phyloP scores from a whole-genome alignment of 2,329 filamentous ascomycete species.

The Akanthomyces uredinophilus region DNA sequence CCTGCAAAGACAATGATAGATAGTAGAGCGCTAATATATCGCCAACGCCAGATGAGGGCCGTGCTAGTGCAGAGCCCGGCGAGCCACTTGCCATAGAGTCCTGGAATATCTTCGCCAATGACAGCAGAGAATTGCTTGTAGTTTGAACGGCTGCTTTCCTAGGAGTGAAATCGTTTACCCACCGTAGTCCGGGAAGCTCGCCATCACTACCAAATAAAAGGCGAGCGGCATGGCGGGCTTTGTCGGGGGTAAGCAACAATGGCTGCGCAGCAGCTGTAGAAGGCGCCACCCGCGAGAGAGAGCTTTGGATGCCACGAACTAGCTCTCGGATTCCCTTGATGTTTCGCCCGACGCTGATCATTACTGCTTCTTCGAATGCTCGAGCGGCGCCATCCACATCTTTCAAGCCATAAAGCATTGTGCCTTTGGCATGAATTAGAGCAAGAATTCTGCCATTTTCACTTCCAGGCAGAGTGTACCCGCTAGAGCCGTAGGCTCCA shows the following conservation, averaged over 20 bases:
- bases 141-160: conserved; percentile 81
- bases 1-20: conserved; percentile 85
- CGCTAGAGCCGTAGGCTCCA: conserved; percentile 56
- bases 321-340: conserved; percentile 69
- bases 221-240: conserved; percentile 74
- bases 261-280: conserved; percentile 36
- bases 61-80: conserved; percentile 47
- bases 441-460: conserved; percentile 92
- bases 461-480: conserved; percentile 74
- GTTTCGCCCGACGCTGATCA: conserved; percentile 74
- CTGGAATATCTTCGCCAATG: conserved; percentile 95
- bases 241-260: conserved; percentile 75
- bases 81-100: conserved; percentile 81
- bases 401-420: conserved; percentile 89
- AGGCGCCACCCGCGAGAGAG: conserved; percentile 47
- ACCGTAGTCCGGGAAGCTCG: conserved; percentile 72
- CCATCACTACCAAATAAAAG: conserved; percentile 74
- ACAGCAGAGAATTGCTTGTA: conserved; percentile 91
- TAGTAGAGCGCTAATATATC: conserved; percentile 96
- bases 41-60: conserved; percentile 69
- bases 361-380: conserved; percentile 90
- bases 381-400: conserved; percentile 75
- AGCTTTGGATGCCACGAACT: conserved; percentile 70
- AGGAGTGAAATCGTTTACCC: conserved; percentile 64
- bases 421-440: conserved; percentile 96